A percentile compares a stretch with the other conserved stretches of the same genome.
Conservation (phyloP, 176 grass and related monocot genomes). For the Raddia distichophylla region DNA sequence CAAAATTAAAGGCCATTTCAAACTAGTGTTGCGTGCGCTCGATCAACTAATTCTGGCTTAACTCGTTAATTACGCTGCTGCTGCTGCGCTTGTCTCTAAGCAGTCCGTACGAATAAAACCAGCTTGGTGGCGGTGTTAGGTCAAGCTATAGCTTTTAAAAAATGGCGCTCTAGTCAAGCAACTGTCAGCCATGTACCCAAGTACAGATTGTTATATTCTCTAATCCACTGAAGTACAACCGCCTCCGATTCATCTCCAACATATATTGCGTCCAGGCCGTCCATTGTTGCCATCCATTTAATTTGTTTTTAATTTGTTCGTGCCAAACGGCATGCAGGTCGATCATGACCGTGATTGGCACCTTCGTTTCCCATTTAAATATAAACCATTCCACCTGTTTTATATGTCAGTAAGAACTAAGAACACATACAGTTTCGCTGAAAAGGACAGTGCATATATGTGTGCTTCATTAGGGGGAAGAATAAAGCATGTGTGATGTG, state of each 20-base stretch:
- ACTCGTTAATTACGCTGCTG: background rate
- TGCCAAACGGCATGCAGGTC: background rate
- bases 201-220: constrained; percentile 28
- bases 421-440: background rate
- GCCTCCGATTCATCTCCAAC: constrained; percentile 20
- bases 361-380: background rate
- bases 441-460: background rate
- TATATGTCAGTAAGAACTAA: background rate
- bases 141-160: constrained; percentile 26
- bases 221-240: background rate
- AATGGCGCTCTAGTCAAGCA: constrained; percentile 17
- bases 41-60: background rate
- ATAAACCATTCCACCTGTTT: background rate
- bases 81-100: background rate
- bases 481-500: background rate
- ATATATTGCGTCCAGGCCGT: background rate
- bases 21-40: background rate
- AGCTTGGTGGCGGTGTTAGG: constrained; percentile 37
- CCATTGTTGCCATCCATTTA: constrained; percentile 2
- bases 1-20: background rate
- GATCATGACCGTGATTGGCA: background rate
- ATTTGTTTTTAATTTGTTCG: background rate
- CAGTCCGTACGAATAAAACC: constrained; percentile 12
- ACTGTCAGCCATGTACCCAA: constrained; percentile 18
- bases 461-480: too few relatives aligned